A percentile compares a stretch with the other conserved stretches of the same genome.
These are phyloP conservation scores for Allium cepa DNA, from an alignment of 106 monocot genomes.

Conservation along the genomic window DNA sequence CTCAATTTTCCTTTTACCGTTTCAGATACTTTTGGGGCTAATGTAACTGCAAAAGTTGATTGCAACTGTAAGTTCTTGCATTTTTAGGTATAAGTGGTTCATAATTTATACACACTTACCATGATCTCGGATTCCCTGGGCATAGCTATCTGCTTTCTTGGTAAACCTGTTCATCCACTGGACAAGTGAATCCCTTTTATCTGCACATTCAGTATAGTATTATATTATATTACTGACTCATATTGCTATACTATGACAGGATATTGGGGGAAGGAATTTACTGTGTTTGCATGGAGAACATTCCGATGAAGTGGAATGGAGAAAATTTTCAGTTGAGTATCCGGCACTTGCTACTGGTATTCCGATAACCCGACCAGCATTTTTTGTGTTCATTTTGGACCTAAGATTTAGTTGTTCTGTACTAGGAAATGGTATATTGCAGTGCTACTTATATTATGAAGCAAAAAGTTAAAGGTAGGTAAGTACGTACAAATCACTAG, in stretches of 20 bases:
- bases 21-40: conserved; percentile 17
- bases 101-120: background rate
- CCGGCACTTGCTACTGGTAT: conserved; percentile 21
- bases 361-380: background rate
- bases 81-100: background rate
- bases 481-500: background rate
- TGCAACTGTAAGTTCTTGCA: background rate
- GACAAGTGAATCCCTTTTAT: conserved; percentile 2
- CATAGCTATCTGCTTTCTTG: conserved; percentile 15
- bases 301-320: background rate
- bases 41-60: conserved; percentile 11
- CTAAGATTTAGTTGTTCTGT: background rate
- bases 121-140: conserved; percentile 4
- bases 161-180: conserved; percentile 11
- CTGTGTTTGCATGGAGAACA: conserved; percentile 9
- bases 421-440: background rate
- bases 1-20: background rate
- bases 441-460: background rate
- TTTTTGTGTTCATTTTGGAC: conserved; percentile 1
- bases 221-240: background rate
- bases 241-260: background rate
- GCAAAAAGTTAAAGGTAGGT: background rate
- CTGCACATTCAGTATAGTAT: conserved; percentile 8
- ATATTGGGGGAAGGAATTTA: background rate
- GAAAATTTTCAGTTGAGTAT: background rate